Evolutionary conservation across 1,139 yeast species (phyloP), one percentile per base, ranked within the genome.

Genomic region (Citeromyces hawaiiensis): DNA sequence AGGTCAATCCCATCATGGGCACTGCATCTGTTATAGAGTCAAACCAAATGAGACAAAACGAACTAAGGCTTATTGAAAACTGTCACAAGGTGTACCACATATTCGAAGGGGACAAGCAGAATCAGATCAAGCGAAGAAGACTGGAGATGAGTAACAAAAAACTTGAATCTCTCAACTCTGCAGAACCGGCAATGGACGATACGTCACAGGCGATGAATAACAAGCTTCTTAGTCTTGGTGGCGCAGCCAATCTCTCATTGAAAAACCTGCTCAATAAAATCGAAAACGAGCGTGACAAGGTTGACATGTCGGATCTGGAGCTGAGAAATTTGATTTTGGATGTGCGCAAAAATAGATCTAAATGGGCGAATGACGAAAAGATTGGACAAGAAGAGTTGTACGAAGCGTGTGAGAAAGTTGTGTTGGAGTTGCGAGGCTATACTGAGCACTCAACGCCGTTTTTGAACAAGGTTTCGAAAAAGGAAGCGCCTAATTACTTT

Each of bases 381-480:
- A 78, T 91, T 35, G 98, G 98, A 3, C 99, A 93, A 57, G 99
- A 93, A 55, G 99, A 93, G 55, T 67, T 93, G 14, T 93, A 91
- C 53, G 98, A 93, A 50, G 96, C 96, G 0, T 91, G 96, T 51
- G 98, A 93, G 52, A 88, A 86, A 53, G 98, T 91, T 1, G 91
- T 88, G 0, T 63, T 79, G 45, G 98, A 93, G 51, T 64, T 93
- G 35, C 70, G 98, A 52, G 86, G 93, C 9, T 86, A 82, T 48
- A 91, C 98, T 0, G 97, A 91, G 53, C 97, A 91, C 58, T 88
- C 97, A 0, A 87, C 97, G 0, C 96, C 97, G 1, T 93, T 93
- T 53, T 66, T 93, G 48, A 91, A 88, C 59, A 83, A 86, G 54
- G 99, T 93, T 16, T 85, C 94, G 43, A 91, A 91, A 56, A 70